phyloP scores from a whole-genome alignment of 208 protist genomes.

The Acanthamoeba healyi region DNA sequence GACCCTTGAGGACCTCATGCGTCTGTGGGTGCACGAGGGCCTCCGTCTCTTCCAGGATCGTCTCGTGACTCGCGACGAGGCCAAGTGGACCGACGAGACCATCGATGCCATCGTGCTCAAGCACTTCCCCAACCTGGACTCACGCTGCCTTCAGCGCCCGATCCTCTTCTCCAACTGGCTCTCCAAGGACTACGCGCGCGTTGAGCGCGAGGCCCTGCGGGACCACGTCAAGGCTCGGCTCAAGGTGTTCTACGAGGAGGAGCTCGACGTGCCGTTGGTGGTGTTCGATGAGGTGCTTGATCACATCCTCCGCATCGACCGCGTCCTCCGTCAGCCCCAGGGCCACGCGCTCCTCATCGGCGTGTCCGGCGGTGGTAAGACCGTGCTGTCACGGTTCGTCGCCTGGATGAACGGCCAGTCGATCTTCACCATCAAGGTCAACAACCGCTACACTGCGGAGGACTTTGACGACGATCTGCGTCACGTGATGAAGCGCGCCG shows the following conservation, averaged over 20 bases:
- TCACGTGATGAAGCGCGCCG: constrained; percentile 95
- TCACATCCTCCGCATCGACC: constrained; percentile 98
- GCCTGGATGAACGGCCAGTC: constrained; percentile 98
- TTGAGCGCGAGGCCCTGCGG: constrained; percentile 93
- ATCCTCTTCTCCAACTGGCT: constrained; percentile 98
- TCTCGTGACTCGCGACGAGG: constrained; percentile 95
- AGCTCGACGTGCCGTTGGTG: constrained; percentile 97
- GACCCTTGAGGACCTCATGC: constrained; percentile 91
- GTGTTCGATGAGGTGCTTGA: constrained; percentile 99
- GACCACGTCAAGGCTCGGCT: constrained; percentile 94
- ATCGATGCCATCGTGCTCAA: constrained; percentile 90
- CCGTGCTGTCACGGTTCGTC: constrained; percentile 97
- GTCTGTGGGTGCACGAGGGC: constrained; percentile 97
- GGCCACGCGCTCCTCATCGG: constrained; percentile 98
- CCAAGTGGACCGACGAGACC: constrained; percentile 94
- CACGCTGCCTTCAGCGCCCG: constrained; percentile 91
- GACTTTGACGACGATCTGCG: constrained; percentile 99
- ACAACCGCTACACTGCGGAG: constrained; percentile 96
- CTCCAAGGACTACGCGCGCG: constrained; percentile 93
- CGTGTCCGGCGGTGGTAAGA: constrained; percentile 98
- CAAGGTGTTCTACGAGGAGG: constrained; percentile 97
- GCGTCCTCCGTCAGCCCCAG: constrained; percentile 98
- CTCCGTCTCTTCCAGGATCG: constrained; percentile 96
- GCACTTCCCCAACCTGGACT: constrained; percentile 92
- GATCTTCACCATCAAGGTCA: constrained; percentile 97